Conservation (phyloP, 1,284 basidiomycete genomes). For the Abortiporus biennis region DNA sequence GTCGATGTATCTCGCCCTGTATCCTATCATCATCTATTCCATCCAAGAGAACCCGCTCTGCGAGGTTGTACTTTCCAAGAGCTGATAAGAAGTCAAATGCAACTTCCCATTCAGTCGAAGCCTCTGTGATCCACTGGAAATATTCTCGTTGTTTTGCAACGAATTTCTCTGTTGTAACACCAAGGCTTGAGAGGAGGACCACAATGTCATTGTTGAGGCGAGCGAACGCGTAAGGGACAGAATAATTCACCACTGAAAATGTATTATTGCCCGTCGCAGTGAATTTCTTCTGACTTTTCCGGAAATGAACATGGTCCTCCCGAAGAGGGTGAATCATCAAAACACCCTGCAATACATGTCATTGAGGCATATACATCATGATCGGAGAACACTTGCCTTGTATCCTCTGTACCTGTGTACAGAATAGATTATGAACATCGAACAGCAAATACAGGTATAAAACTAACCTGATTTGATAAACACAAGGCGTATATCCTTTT, state of each 20-base stretch:
- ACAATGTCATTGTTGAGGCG: constrained; percentile 65
- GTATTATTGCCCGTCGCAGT: constrained; percentile 44
- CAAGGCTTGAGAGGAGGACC: constrained; percentile 55
- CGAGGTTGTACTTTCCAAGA: constrained; percentile 38
- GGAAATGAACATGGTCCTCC: constrained; percentile 41
- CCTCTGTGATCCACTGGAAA: constrained; percentile 47
- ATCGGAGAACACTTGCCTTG: constrained; percentile 31
- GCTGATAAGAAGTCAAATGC: constrained; percentile 53
- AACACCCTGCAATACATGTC: constrained; percentile 35
- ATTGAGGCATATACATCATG: too few species aligned
- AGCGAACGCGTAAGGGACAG: constrained; percentile 54
- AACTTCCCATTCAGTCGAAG: constrained; percentile 35
- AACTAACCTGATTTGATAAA: constrained; percentile 55
- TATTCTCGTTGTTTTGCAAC: constrained; percentile 51
- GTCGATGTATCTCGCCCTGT: constrained; percentile 30
- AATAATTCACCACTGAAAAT: constrained; percentile 60
- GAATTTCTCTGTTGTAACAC: constrained; percentile 47
- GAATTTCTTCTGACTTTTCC: constrained; percentile 66
- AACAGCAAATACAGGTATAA: constrained; percentile 2
- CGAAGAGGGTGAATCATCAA: constrained; percentile 55
- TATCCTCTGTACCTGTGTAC: constrained; percentile 49
- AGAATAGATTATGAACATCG: not conserved
- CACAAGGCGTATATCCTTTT: constrained; percentile 48
- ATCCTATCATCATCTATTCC: constrained; percentile 44
- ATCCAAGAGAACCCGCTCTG: constrained; percentile 46